Evolutionary conservation across 108 stramenopile species (phyloP).

Genomic region (Skeletonema potamos): DNA sequence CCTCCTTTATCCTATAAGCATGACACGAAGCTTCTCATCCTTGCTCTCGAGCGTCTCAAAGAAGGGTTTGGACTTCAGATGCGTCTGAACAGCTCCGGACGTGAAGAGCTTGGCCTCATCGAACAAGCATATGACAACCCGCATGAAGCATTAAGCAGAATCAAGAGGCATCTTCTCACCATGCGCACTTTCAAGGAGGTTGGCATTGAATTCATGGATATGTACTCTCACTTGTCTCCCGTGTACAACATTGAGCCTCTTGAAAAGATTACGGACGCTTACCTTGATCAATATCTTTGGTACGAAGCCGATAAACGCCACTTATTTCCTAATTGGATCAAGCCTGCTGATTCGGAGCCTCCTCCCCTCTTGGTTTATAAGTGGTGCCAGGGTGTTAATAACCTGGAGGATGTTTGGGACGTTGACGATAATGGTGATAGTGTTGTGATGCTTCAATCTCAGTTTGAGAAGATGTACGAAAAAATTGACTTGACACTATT

Average conservation of each 20-base stretch:
- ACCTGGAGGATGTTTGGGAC: conserved; percentile 96
- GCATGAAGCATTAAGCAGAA: conserved; percentile 97
- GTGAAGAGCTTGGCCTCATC: conserved; percentile 98
- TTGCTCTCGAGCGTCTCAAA: conserved; percentile 98
- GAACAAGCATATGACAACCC: conserved; percentile 99
- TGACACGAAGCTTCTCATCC: conserved; percentile 99
- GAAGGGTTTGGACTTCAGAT: conserved; percentile 94
- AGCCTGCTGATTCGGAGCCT: conserved; percentile 98
- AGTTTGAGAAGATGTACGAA: conserved; percentile 98
- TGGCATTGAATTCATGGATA: conserved; percentile 98
- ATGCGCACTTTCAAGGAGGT: conserved; percentile 99
- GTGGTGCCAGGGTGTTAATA: conserved; percentile 99
- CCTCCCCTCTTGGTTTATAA: conserved; percentile 99
- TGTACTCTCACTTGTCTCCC: conserved; percentile 96
- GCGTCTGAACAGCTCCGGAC: conserved; percentile 92
- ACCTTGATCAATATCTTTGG: conserved; percentile 99
- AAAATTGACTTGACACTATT: conserved; percentile 97
- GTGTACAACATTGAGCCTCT: conserved; percentile 97
- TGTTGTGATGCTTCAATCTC: conserved; percentile 94
- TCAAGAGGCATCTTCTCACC: conserved; percentile 98
- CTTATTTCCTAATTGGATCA: conserved; percentile 96
- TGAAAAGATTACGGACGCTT: conserved; percentile 99
- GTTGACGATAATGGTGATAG: conserved; percentile 92
- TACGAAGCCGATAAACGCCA: conserved; percentile 99
- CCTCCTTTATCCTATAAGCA: conserved; percentile 99